Base-by-base conservation (phyloP, 1,284 basidiomycete genomes). In the Leccinum pseudoinsigne region DNA sequence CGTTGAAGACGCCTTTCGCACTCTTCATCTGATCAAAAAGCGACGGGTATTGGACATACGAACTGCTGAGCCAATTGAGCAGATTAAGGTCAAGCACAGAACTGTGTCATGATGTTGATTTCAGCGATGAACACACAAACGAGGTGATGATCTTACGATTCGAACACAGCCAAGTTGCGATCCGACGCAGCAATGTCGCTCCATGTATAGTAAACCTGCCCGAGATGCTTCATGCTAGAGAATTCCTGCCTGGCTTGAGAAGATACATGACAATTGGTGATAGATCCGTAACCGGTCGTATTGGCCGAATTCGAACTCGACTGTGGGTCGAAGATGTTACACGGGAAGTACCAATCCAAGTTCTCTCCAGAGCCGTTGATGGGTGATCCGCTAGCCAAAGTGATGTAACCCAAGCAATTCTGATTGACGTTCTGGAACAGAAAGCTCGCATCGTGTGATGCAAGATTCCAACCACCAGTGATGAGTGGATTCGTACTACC, bases 121-220 rank as follows among this genome's bases (percentile, higher is more conserved):
- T 64, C 62, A 36, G 42, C 18, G 26, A 21, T 57, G 34, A 51
- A 58, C n/a, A 18, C 62, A 45, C 8, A 66, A 31, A 40, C 10
- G 50, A 58, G 11, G 21, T 14, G 9, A 14, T 18, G 59, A 51
- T 81, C 92, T 76, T 72, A 95, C 92, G 88, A 89, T 78, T 97
- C 93, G 74, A 89, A 98, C 18, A 98, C 95, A 23, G 90, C 95
- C 26, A 99, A 77, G 73, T 97, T 97, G 26, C 94, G 85, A 16
- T 79, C 74, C 3, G 83, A 58, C 70, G 89, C 86, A 63, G 79
- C 79, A 55, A 99, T 81, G 74, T 97, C 89, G 60, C 90, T 85
- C 97, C 97, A 99, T 4, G 88, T 90, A 73, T 94, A 97, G 76
- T 92, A 98, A 54, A 98, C 94, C 74, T 96, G 89, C 5, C 96